Evolutionary conservation across 202 grass and related monocot genomes (phyloP).

Genomic region (Sporobolus alterniflorus): DNA sequence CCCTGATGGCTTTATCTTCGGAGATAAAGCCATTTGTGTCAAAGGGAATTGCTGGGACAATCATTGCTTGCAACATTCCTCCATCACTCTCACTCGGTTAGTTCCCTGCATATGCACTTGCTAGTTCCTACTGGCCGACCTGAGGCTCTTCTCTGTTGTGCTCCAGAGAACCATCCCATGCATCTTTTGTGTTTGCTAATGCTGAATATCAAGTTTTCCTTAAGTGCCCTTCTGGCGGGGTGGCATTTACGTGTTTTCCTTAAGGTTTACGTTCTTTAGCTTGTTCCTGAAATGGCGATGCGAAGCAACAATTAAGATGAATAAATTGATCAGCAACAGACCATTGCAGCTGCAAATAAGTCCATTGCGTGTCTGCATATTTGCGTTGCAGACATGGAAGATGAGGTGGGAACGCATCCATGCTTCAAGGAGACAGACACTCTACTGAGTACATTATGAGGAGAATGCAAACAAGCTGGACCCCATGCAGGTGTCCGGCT

Average conservation of each 20-base stretch:
- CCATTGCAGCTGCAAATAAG: neutral
- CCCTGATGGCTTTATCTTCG: slow-evolving; percentile 48
- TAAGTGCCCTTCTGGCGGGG: slow-evolving; percentile 7
- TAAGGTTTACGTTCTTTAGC: neutral
- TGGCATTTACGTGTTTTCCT: neutral
- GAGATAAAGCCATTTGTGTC: slow-evolving; percentile 51
- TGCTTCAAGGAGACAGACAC: slow-evolving; percentile 35
- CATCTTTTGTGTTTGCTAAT: slow-evolving; percentile 31
- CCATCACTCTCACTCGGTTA: slow-evolving; percentile 51
- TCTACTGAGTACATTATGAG: slow-evolving; percentile 24
- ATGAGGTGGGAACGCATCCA: slow-evolving; percentile 1
- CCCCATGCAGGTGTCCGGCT: slow-evolving; percentile 23
- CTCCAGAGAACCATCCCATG: slow-evolving; percentile 42
- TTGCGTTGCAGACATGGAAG: slow-evolving; percentile 16
- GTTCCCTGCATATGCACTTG: slow-evolving; percentile 55
- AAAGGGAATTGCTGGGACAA: slow-evolving; percentile 54
- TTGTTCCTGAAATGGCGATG: neutral
- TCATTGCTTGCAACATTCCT: slow-evolving; percentile 76
- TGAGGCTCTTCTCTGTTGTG: slow-evolving; percentile 30
- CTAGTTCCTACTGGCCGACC: slow-evolving; percentile 9
- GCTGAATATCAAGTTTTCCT: slow-evolving; percentile 29
- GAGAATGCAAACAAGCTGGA: slow-evolving; percentile 24
- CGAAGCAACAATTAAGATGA: neutral
- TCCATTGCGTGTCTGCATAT: neutral
- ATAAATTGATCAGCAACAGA: neutral